These are phyloP conservation scores for Euphorbia lathyris DNA, from an alignment of 345 rosid genomes.

Conservation along the genomic window DNA sequence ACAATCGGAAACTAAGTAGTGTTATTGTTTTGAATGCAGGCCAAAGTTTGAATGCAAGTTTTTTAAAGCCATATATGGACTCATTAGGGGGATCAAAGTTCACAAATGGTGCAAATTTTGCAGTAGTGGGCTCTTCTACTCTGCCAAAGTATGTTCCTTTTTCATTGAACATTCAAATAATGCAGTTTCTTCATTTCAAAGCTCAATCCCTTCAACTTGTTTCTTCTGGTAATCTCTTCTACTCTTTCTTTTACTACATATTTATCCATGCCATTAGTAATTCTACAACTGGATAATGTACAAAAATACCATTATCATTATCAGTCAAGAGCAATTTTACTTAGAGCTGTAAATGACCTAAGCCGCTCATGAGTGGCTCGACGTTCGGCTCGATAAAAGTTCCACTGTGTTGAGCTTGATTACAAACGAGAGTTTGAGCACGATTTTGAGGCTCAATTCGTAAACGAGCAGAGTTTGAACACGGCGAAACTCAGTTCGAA, in stretches of 20 bases:
- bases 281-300: background rate
- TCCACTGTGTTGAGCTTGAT: too few relatives aligned
- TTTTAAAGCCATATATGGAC: constrained; percentile 66
- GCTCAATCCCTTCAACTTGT: constrained; percentile 57
- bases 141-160: constrained; percentile 77
- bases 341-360: too few relatives aligned
- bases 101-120: constrained; percentile 70
- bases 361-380: too few relatives aligned
- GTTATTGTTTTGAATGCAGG: constrained; percentile 42
- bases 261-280: background rate
- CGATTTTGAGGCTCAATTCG: too few relatives aligned
- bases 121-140: constrained; percentile 72
- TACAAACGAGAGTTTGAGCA: too few relatives aligned
- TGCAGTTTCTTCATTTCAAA: constrained; percentile 87
- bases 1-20: background rate
- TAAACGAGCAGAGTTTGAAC: too few relatives aligned
- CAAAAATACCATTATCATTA: too few relatives aligned
- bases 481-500: too few relatives aligned
- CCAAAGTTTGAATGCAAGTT: constrained; percentile 66
- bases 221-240: constrained; percentile 34
- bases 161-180: constrained; percentile 65
- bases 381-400: too few relatives aligned
- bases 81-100: constrained; percentile 60
- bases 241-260: background rate
- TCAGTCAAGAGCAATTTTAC: too few relatives aligned